Conservation (phyloP, 768 basidiomycete genomes). For the Strobilomyces echinocephalus region DNA sequence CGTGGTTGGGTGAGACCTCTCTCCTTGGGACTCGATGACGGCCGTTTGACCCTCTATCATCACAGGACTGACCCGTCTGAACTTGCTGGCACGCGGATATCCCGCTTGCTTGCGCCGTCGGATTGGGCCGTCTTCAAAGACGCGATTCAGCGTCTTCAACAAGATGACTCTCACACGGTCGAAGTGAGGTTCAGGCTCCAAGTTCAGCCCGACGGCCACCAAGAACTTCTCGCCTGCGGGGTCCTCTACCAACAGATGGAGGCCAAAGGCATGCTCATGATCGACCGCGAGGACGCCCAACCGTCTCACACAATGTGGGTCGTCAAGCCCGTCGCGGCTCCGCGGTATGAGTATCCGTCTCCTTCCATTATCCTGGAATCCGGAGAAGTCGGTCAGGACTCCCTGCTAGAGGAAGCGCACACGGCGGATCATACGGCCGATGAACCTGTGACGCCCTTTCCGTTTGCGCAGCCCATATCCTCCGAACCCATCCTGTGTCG, state of each 20-base stretch:
- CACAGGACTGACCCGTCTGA: constrained; percentile 77
- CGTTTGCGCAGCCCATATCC: constrained; percentile 72
- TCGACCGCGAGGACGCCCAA: constrained; percentile 81
- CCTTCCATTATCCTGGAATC: constrained; percentile 54
- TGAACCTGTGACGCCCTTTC: constrained; percentile 65
- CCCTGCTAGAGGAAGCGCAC: constrained; percentile 32
- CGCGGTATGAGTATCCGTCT: constrained; percentile 65
- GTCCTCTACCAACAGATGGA: constrained; percentile 83
- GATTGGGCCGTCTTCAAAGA: constrained; percentile 83
- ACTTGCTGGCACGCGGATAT: constrained; percentile 74
- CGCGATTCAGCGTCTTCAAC: constrained; percentile 78
- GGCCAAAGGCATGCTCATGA: constrained; percentile 98
- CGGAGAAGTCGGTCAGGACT: constrained; percentile 38
- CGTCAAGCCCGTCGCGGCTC: constrained; percentile 72
- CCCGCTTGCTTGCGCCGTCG: constrained; percentile 69
- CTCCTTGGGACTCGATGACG: neutral
- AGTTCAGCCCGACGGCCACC: constrained; percentile 56
- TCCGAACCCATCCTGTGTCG: constrained; percentile 86
- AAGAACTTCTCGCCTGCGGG: constrained; percentile 47
- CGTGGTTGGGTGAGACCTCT: constrained; percentile 72
- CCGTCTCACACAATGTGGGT: constrained; percentile 99
- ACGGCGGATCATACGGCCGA: constrained; percentile 34
- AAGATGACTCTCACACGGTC: constrained; percentile 91
- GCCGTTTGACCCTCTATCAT: constrained; percentile 12
- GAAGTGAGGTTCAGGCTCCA: constrained; percentile 87